Evolutionary conservation across 1,139 yeast genomes (phyloP).

Genomic region (Kodamaea sp.): DNA sequence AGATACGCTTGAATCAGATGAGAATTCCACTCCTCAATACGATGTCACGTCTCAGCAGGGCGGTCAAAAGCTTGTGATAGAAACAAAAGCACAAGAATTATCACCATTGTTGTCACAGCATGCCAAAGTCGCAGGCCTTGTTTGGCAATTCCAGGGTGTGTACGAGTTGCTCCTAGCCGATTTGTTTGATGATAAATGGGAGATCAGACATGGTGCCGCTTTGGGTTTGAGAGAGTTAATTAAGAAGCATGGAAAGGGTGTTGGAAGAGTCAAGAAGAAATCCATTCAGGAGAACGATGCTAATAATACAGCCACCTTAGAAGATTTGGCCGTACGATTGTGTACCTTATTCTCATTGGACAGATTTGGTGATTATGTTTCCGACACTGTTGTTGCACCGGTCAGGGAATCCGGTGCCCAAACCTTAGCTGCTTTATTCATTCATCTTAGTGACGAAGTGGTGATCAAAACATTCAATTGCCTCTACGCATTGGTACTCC

Average conservation of each 20-base stretch:
- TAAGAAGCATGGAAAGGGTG: constrained; percentile 81
- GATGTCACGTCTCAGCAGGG: constrained; percentile 80
- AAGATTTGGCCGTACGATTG: constrained; percentile 84
- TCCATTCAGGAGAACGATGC: constrained; percentile 59
- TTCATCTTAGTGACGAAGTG: constrained; percentile 60
- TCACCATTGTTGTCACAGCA: constrained; percentile 76
- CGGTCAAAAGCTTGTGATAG: constrained; percentile 80
- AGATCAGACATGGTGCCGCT: constrained; percentile 93
- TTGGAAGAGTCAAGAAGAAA: constrained; percentile 76
- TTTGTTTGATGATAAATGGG: constrained; percentile 88
- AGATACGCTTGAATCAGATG: constrained; percentile 10
- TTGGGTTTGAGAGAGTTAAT: constrained; percentile 87
- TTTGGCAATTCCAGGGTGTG: constrained; percentile 98
- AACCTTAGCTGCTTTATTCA: constrained; percentile 81
- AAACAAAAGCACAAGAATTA: constrained; percentile 67
- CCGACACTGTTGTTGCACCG: constrained; percentile 98
- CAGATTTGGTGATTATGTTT: constrained; percentile 94
- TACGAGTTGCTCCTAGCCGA: constrained; percentile 81
- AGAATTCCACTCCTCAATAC: constrained; percentile 26
- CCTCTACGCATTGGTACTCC: constrained; percentile 70
- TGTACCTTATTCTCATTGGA: constrained; percentile 90
- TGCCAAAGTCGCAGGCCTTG: constrained; percentile 71
- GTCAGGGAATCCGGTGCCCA: constrained; percentile 97
- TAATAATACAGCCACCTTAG: constrained; percentile 70
- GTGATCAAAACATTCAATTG: constrained; percentile 64